phyloP scores from a whole-genome alignment of 2,329 filamentous ascomycete species.

The Myrmaecium sp. region DNA sequence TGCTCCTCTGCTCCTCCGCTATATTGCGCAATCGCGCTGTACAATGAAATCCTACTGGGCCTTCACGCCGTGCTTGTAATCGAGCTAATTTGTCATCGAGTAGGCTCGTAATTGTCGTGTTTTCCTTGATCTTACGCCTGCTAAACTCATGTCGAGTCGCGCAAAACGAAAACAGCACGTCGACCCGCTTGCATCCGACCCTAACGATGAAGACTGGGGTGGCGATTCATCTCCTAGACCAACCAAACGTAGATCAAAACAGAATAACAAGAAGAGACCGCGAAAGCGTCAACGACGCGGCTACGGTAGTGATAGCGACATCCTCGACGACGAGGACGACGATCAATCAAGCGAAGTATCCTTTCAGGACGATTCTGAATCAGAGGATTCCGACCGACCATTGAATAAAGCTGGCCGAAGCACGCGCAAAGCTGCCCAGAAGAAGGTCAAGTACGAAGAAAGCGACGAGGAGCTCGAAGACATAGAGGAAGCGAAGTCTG shows the following conservation, averaged over 20 bases:
- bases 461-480: constrained; percentile 30
- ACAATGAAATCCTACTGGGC: no score
- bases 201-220: constrained; percentile 20
- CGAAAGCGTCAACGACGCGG: constrained; percentile 17
- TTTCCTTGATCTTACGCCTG: no score
- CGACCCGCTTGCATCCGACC: constrained; percentile 22
- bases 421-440: constrained; percentile 38
- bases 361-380: constrained; percentile 7
- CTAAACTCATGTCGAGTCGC: no score
- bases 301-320: constrained; percentile 19
- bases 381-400: constrained; percentile 11
- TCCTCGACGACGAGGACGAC: constrained; percentile 18
- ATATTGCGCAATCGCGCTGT: no score
- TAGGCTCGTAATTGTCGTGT: no score
- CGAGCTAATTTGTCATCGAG: no score
- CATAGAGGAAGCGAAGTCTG: constrained; percentile 16
- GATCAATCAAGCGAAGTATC: constrained; percentile 32
- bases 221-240: constrained; percentile 5
- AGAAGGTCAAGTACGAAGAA: constrained; percentile 39
- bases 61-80: no score
- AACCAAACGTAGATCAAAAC: constrained; percentile 14
- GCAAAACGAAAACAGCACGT: no score
- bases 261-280: constrained; percentile 14
- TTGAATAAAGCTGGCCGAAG: constrained; percentile 32
- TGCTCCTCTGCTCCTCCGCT: no score